These are phyloP conservation scores for Termitomyces sp. DNA, from an alignment of 1,284 basidiomycete species.

Conservation along the genomic window DNA sequence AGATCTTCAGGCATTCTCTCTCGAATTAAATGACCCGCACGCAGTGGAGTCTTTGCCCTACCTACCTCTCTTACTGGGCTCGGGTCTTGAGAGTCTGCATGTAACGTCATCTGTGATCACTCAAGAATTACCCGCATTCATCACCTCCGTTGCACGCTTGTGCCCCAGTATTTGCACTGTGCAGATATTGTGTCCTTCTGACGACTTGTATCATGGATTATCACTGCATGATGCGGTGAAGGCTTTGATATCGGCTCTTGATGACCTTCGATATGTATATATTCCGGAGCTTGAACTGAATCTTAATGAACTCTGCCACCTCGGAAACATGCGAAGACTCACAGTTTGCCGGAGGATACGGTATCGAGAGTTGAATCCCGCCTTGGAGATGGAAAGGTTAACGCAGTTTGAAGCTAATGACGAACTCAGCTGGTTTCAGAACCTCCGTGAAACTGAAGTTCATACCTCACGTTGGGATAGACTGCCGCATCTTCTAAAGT, in stretches of 20 bases:
- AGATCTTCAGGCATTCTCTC: not conserved
- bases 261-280: not conserved
- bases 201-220: too few species aligned
- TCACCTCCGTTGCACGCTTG: not conserved
- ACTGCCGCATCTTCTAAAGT: not conserved
- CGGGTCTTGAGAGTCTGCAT: not conserved
- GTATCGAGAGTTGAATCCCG: not conserved
- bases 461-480: not conserved
- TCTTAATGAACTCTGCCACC: not conserved
- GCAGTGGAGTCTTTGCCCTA: not conserved
- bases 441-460: not conserved
- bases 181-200: not conserved
- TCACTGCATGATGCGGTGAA: not conserved
- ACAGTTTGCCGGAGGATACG: not conserved
- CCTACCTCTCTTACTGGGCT: not conserved
- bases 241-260: not conserved
- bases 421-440: not conserved
- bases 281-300: not conserved
- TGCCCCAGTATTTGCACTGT: not conserved
- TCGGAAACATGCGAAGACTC: not conserved
- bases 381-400: not conserved
- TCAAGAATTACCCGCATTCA: not conserved
- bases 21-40: not conserved
- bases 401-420: not conserved
- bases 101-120: not conserved